Base-by-base conservation (phyloP, 208 protist genomes). In the Trypanosoma theileri region DNA sequence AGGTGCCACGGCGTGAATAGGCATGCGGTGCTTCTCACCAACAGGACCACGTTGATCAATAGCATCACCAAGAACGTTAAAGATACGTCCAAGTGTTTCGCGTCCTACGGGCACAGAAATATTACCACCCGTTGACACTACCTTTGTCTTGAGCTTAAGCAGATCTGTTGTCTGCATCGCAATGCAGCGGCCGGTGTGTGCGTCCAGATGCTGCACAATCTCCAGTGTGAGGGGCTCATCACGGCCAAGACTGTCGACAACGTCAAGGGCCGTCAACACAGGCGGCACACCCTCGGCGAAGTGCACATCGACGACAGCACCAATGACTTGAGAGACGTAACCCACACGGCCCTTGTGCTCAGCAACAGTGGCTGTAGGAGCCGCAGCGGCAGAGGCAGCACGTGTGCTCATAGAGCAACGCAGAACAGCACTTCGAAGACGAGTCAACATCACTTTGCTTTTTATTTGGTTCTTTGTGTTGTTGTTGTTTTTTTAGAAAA, bases 51-150 rank as follows among this genome's bases (percentile, higher is more conserved):
- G 91, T 85, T 98, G 96, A 80, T 99, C 98, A 79, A 99, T 98
- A 63, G 98, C 97, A 54, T 98, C 96, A 68, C 98, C 98, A 67
- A 99, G 98, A 51, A 99, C 98, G 89, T 99, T 99, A 78, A 99
- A 98, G 77, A 99, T 99, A 62, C 98, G 93, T 57, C 98, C 98
- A 13, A 99, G 95, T 24, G 93, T 98, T 52, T 86, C 87, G 48
- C 83, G 69, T 65, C 98, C 98, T 19, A 99, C 98, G 48, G 98
- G 98, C 28, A 99, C 95, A 16, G 72, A 96, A 75, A 99, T 98
- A 68, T 98, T 97, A 14, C 73, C 84, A 56, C 96, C 97, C 24
- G 93, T 98, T 79, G 98, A 98, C 19, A 92, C 74, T 14, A 99
- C 97, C 52, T 75, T 74, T 53, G 95, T 85, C 69, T 98, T 97